Evolutionary conservation across 345 rosid species (phyloP), one percentile per base, ranked within the genome.

Genomic region (Hibiscus tridactylites): DNA sequence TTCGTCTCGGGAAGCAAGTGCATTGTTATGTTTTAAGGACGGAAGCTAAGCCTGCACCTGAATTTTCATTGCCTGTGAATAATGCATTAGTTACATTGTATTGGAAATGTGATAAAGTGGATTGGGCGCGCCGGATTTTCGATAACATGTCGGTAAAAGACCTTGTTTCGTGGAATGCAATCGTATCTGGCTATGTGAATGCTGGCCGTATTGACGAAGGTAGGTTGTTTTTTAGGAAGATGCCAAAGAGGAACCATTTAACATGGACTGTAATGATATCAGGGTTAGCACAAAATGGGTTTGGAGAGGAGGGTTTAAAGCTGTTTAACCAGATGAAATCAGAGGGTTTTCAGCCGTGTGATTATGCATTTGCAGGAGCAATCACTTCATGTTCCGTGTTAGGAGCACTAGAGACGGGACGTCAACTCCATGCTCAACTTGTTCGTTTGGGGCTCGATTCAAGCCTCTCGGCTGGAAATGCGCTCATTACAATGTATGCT

Each of bases 401-500:
- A 61, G 85, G 85, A 64, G 61, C 78, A 60, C 59, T 76, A 31
- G 78, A 76, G 74, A 75, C 76, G 29, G 85, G 85, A 21, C 76
- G 76, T 42, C 85, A 81, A 72, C 80, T 81, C 61, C 85, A 81
- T 76, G 78, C 76, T 68, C 82, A 82, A 72, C 73, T 82, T 74
- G 62, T 82, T 47, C 64, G 70, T 15, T 26, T 63, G 35, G 85
- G 85, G 2, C 69, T 65, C 53, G 85, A 74, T 63, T 82, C 82
- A 31, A 82, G 85, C 44, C 78, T 79, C 28, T 82, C 85, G 6
- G 80, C 80, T 19, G 82, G 78, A 71, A 82, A 82, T 74, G 79
- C 85, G 5, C 37, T 82, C 50, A 82, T 82, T 49, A 82, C 85
- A 50, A 79, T 82, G 82, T 82, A 82, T 58, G 85, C 85, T 7